Conservation (phyloP, 306 rosid genomes). For the Fragaria ananassa region DNA sequence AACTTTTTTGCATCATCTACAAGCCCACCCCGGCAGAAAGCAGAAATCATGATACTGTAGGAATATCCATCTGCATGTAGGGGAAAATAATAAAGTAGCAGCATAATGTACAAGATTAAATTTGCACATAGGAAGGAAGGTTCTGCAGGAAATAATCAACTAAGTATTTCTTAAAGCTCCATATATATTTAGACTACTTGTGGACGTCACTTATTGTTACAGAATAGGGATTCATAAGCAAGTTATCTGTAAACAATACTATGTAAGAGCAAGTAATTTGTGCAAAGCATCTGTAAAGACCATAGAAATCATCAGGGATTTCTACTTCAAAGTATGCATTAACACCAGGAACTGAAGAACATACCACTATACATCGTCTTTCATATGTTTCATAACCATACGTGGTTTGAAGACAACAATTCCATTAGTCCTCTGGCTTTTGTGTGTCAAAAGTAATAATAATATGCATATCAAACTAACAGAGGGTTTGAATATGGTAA, state of each 20-base stretch:
- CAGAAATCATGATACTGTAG: constrained; percentile 92
- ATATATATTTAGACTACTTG: neutral
- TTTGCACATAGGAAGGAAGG: constrained; percentile 3
- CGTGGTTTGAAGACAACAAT: neutral
- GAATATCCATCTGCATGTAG: constrained; percentile 85
- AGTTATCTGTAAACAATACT: neutral
- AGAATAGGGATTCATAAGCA: neutral
- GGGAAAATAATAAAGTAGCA: constrained; percentile 22
- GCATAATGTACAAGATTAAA: constrained; percentile 5
- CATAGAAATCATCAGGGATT: neutral
- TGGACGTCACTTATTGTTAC: neutral
- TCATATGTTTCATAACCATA: neutral
- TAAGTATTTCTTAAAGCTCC: neutral
- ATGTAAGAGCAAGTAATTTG: neutral
- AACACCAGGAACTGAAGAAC: neutral
- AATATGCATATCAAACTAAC: neutral
- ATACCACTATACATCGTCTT: neutral
- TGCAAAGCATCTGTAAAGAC: neutral
- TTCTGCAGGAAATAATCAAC: constrained; percentile 5
- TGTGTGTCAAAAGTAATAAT: neutral
- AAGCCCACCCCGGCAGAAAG: constrained; percentile 78
- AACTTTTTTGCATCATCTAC: constrained; percentile 77
- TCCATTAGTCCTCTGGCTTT: neutral
- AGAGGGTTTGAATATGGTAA: constrained; percentile 24
- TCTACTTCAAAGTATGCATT: neutral